Evolutionary conservation across 108 stramenopile species (phyloP).

Genomic region (Phaeodactylum tricornutum): DNA sequence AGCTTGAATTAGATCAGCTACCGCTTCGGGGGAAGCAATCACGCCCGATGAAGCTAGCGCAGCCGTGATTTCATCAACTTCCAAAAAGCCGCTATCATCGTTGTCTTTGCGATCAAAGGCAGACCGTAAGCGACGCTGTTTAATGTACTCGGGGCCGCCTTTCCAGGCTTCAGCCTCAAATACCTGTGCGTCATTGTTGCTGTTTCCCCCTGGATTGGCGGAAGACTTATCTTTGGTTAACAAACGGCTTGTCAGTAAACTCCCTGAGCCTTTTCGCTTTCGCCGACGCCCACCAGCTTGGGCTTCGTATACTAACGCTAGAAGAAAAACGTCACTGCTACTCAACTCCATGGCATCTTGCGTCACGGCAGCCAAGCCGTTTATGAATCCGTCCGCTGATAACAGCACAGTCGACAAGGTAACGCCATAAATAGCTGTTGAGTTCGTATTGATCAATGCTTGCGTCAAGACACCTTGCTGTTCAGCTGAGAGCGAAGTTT

Average conservation of each 20-base stretch:
- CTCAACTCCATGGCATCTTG: slow-evolving; percentile 87
- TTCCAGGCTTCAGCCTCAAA: slow-evolving; percentile 27
- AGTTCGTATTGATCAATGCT: slow-evolving; percentile 68
- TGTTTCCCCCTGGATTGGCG: background rate
- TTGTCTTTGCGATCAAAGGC: slow-evolving; percentile 71
- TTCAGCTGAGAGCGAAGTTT: slow-evolving; percentile 58
- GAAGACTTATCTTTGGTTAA: slow-evolving; percentile 1
- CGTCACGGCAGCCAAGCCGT: slow-evolving; percentile 86
- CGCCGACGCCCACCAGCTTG: slow-evolving; percentile 34
- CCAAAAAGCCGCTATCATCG: slow-evolving; percentile 62
- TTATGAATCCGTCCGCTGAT: slow-evolving; percentile 85
- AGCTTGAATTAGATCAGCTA: slow-evolving; percentile 24
- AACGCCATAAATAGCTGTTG: slow-evolving; percentile 75
- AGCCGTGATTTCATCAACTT: slow-evolving; percentile 44
- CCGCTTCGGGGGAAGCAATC: slow-evolving; percentile 35
- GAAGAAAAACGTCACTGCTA: slow-evolving; percentile 78
- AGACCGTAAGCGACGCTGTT: slow-evolving; percentile 39
- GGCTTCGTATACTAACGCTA: slow-evolving; percentile 80
- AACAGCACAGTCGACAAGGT: slow-evolving; percentile 79
- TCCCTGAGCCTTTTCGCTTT: slow-evolving; percentile 4
- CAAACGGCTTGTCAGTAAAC: slow-evolving; percentile 1
- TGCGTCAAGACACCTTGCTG: slow-evolving; percentile 84
- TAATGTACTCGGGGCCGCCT: slow-evolving; percentile 39
- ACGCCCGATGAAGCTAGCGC: slow-evolving; percentile 47
- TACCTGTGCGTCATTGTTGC: background rate